Evolutionary conservation across 768 basidiomycete genomes (phyloP).

Genomic region (Boletus eberwhitei): DNA sequence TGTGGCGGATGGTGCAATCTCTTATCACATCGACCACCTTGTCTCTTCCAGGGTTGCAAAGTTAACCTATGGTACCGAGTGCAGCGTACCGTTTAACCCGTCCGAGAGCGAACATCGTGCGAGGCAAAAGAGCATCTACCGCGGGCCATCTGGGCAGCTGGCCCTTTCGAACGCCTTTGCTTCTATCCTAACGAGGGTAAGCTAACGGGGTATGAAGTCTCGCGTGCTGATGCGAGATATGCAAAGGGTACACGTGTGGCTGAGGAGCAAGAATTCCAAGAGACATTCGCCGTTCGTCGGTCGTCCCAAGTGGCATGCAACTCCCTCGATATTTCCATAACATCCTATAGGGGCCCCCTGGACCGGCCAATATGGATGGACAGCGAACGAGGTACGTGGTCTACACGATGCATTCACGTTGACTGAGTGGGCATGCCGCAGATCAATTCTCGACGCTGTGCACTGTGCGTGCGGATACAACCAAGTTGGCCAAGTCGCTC

Average conservation of each 20-base stretch:
- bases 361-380: conserved; percentile 34
- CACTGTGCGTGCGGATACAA: conserved; percentile 32
- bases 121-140: conserved; percentile 32
- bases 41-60: conserved; percentile 48
- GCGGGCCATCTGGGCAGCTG: conserved; percentile 37
- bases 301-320: conserved; percentile 22
- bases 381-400: conserved; percentile 27
- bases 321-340: conserved; percentile 22
- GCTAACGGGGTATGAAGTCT: neutral
- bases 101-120: conserved; percentile 39
- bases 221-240: neutral
- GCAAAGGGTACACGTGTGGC: conserved; percentile 42
- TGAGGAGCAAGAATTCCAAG: conserved; percentile 44
- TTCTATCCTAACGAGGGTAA: conserved; percentile 42
- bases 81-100: conserved; percentile 34
- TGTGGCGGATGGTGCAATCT: conserved; percentile 50
- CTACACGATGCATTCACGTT: too few species aligned
- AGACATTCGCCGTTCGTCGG: conserved; percentile 32
- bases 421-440: conserved; percentile 5
- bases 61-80: conserved; percentile 46
- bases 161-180: conserved; percentile 41
- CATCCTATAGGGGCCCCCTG: conserved; percentile 31
- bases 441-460: conserved; percentile 37
- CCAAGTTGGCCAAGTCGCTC: conserved; percentile 27
- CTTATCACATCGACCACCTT: conserved; percentile 43